Base-by-base conservation (phyloP, 257 asterid species). In the Solanum dulcamara region DNA sequence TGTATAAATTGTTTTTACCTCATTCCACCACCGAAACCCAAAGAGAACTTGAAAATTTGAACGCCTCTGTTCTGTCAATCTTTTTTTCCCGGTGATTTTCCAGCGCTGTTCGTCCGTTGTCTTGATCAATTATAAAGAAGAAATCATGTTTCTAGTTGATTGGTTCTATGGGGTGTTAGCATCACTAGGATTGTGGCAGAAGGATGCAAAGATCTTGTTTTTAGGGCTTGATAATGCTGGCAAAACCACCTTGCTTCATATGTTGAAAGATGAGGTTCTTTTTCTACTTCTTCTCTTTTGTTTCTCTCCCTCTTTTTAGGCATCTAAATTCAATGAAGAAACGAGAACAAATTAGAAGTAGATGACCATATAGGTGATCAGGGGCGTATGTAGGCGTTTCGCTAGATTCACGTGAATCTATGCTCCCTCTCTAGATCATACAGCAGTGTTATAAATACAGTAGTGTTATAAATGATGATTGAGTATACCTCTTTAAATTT, bases 151-250 rank as follows among this genome's bases (percentile, higher is more conserved):
- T 90, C 79, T 88, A 33, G 40, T 88, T 66, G 92, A 91, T 86
- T 88, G 93, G 93, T 87, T 91, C 77, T 90, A 91, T 77, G 92
- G 90, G 13, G 55, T 90, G 71, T 70, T 91, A 55, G 81, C 90
- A 60, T 83, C 91, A 5, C 67, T 90, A 84, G 92, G 92, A 37
- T 85, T 91, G 74, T 77, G 84, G 59, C 86, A 88, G 32, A 91
- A 91, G 89, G 90, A 91, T 86, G 93, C 92, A 40, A 91, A 90
- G 89, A 89, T 91, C 35, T 55, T 91, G 86, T 91, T 91, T 81
- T 38, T 91, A 87, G 93, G 93, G 17, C 91, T 91, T 66, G 92
- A 91, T 86, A 90, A 91, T 86, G 87, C 92, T 86, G 92, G 93
- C 14, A 91, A 91, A 60, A 91, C 93, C 44, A 91, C 93, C 48